Percentiles rank a stretch among this genome's conserved stretches.
Evolutionary conservation across 305 asterid genomes (phyloP).

Genomic region (Fraxinus latifolia): DNA sequence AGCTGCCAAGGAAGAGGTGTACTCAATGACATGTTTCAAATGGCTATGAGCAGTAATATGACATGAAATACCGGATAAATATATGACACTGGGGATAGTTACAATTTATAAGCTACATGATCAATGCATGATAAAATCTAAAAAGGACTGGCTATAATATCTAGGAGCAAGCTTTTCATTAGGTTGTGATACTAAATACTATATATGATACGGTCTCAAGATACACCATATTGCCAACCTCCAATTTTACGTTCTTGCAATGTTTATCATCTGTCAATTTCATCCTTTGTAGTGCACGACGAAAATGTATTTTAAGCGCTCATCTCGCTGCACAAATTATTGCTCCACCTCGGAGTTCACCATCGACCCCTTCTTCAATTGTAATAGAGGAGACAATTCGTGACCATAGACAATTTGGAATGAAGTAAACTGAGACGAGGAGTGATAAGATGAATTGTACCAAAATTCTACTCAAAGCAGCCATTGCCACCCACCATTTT

Average conservation of each 20-base stretch:
- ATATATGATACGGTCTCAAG: not conserved
- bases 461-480: not conserved
- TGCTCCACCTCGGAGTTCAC: not conserved
- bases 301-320: not conserved
- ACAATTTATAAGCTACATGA: not conserved
- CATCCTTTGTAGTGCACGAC: not conserved
- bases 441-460: not conserved
- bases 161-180: not conserved
- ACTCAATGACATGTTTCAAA: not conserved
- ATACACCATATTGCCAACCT: not conserved
- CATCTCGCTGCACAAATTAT: not conserved
- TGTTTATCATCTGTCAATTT: not conserved
- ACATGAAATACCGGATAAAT: not conserved
- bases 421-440: not conserved
- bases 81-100: not conserved
- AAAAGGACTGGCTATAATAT: not conserved
- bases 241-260: not conserved
- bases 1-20: not conserved
- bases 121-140: not conserved
- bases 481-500: not conserved
- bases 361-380: not conserved
- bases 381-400: not conserved
- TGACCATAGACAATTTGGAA: not conserved
- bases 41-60: not conserved
- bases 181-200: not conserved